These are phyloP conservation scores for Diaporthe australafricana DNA, from an alignment of 2,329 filamentous ascomycete species.

Conservation along the genomic window DNA sequence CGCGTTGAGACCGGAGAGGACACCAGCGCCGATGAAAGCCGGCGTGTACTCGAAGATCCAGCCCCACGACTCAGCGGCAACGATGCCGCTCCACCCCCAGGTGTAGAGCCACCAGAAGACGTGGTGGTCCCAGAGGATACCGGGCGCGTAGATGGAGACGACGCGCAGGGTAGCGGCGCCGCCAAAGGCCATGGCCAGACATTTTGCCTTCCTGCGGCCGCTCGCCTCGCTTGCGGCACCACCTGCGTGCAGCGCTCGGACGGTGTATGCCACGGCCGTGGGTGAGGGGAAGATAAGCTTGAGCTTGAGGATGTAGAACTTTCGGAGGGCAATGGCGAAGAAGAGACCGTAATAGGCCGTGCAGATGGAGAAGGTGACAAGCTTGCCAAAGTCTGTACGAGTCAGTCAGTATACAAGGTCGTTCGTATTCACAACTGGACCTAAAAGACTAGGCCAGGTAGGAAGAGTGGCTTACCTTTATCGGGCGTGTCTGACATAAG, in stretches of 20 bases:
- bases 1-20: conserved; percentile 69
- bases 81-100: conserved; percentile 59
- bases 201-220: conserved; percentile 67
- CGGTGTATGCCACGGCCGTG: conserved; percentile 69
- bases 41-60: conserved; percentile 69
- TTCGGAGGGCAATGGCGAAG: conserved; percentile 63
- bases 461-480: neutral
- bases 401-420: conserved; percentile 46
- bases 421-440: neutral
- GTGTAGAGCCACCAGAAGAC: conserved; percentile 65
- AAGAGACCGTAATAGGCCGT: conserved; percentile 66
- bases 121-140: conserved; percentile 70
- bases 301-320: conserved; percentile 68
- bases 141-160: conserved; percentile 66
- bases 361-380: conserved; percentile 63
- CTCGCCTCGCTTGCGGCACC: conserved; percentile 54
- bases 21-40: conserved; percentile 68
- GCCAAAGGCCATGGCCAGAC: conserved; percentile 60
- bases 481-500: conserved; percentile 48
- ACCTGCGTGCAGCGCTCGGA: conserved; percentile 68
- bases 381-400: conserved; percentile 60
- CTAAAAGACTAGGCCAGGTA: neutral
- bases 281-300: conserved; percentile 69
- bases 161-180: conserved; percentile 62
- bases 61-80: conserved; percentile 68